phyloP scores from a whole-genome alignment of 2,329 filamentous ascomycete genomes.

The Paraconiothyrium brasiliense region DNA sequence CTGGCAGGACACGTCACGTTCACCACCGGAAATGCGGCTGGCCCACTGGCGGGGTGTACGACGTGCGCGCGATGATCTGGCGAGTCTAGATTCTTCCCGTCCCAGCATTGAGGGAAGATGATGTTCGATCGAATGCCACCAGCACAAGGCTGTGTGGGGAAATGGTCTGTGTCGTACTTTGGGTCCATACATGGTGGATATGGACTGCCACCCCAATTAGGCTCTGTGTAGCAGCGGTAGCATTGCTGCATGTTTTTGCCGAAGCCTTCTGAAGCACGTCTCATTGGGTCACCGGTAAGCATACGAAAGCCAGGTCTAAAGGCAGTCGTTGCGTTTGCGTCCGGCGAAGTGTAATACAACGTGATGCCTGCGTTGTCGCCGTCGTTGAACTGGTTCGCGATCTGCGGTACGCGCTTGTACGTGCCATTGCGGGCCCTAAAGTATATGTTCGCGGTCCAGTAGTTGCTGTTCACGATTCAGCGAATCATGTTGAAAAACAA shows the following conservation, averaged over 20 bases:
- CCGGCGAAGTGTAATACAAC: slow-evolving; percentile 30
- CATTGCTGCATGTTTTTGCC: slow-evolving; percentile 32
- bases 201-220: slow-evolving; percentile 29
- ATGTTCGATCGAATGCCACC: slow-evolving; percentile 48
- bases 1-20: slow-evolving; percentile 33
- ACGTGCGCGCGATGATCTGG: slow-evolving; percentile 64
- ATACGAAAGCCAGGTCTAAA: slow-evolving; percentile 36
- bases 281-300: slow-evolving; percentile 30
- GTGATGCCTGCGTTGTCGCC: slow-evolving; percentile 31
- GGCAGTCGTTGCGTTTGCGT: slow-evolving; percentile 27
- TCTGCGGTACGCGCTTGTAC: slow-evolving; percentile 36
- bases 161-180: slow-evolving; percentile 44
- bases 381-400: slow-evolving; percentile 33
- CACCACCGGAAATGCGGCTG: slow-evolving; percentile 10
- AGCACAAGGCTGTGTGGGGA: slow-evolving; percentile 33
- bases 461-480: slow-evolving; percentile 25
- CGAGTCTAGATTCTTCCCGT: slow-evolving; percentile 61
- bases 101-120: slow-evolving; percentile 68
- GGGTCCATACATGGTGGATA: slow-evolving; percentile 32
- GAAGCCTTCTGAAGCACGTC: slow-evolving; percentile 26
- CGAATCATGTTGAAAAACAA: neutral
- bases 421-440: slow-evolving; percentile 40
- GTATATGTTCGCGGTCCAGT: slow-evolving; percentile 45
- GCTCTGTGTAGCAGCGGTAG: slow-evolving; percentile 28
- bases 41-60: neutral